Base-by-base conservation (phyloP, 495 filamentous ascomycete genomes). In the Chaetomium tenue region DNA sequence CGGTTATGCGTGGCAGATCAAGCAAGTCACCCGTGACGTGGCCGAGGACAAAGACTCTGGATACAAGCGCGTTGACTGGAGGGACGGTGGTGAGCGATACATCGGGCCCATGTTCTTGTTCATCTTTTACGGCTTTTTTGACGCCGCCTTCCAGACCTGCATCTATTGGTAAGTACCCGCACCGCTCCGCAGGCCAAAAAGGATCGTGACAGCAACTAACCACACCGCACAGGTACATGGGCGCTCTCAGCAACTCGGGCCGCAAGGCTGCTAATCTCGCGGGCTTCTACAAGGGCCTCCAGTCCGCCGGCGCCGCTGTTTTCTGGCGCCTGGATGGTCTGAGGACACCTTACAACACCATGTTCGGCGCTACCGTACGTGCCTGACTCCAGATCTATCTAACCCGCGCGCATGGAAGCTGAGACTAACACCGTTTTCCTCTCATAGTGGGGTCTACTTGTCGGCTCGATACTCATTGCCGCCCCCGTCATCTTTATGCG, bases 241-340 rank as follows among this genome's bases (percentile, higher is more conserved):
- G 93, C 40, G 87, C 92, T 20, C 82, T 96, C 37, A 91, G 87
- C 70, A 97, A 98, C 81, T 95, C 94, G 53, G 85, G 88, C 65
- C 90, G 92, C 71, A 95, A 92, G 71, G 83, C 93, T 23, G 93
- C 93, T 77, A 96, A 97, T 79, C 90, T 94, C 70, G 87, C 91
- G 39, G 93, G 93, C 60, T 97, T 93, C 82, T 97, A 96, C 84
- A 97, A 97, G 73, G 91, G 91, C 33, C 90, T 98, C 69, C 93
- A 97, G 77, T 94, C 91, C 33, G 92, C 91, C n/a, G 93, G 92
- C 65, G 86, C 87, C 8, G 93, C 92, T n/a, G 84, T 93, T 54
- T 90, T 89, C 71, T 97, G 89, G 90, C 82, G 88, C 5, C 70
- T 92, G 70, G 92, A 97, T 65, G 85, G 84, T 22, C 62, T 82